phyloP scores from a whole-genome alignment of 73 alveolate genomes.

The Paramecium sonneborni region DNA sequence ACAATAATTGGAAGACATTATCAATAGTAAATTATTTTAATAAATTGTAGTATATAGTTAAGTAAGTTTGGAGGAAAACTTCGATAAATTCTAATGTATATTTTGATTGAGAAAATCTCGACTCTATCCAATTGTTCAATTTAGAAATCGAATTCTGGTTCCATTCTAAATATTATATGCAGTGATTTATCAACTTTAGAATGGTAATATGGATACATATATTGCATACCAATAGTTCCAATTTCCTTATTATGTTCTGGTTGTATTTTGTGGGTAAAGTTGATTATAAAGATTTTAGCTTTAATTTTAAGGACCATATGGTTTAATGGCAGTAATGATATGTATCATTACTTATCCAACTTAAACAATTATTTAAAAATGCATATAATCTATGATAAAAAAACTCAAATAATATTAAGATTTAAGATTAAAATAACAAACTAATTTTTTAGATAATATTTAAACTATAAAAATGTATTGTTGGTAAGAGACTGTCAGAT shows the following conservation, averaged over 20 bases:
- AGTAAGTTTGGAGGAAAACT: conserved; percentile 34
- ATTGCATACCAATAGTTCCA: conserved; percentile 35
- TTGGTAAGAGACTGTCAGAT: conserved; percentile 58
- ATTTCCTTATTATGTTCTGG: neutral
- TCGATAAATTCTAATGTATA: conserved; percentile 16
- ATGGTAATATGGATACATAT: conserved; percentile 15
- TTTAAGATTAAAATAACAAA: conserved; percentile 50
- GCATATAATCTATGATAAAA: neutral
- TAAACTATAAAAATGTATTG: conserved; percentile 62
- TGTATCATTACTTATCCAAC: conserved; percentile 31
- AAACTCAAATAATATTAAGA: conserved; percentile 28
- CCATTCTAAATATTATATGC: conserved; percentile 28
- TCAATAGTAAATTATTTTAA: neutral
- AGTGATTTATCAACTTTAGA: conserved; percentile 46
- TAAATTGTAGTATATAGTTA: neutral
- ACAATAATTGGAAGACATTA: conserved; percentile 7
- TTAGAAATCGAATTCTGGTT: conserved; percentile 30
- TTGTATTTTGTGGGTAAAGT: conserved; percentile 16
- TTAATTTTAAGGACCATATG: neutral
- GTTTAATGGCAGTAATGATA: conserved; percentile 46
- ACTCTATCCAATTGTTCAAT: neutral
- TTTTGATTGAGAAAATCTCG: neutral
- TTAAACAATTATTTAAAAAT: neutral
- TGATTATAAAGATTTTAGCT: neutral
- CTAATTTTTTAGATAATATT: conserved; percentile 61